Conservation (phyloP, 805 yeast species). For the Alloascoidea hylecoeti region DNA sequence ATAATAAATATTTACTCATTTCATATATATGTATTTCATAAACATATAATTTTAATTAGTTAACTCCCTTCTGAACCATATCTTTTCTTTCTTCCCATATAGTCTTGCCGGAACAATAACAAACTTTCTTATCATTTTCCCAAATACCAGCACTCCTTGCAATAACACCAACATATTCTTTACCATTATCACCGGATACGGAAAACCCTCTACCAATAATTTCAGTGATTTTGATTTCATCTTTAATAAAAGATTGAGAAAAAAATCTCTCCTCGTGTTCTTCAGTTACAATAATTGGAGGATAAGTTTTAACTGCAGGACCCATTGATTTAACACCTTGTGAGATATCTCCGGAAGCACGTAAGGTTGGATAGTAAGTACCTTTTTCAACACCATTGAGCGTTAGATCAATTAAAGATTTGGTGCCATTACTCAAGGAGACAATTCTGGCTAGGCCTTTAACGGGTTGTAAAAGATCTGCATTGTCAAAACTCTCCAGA, state of each 20-base stretch:
- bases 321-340: constrained; percentile 63
- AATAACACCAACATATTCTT: constrained; percentile 61
- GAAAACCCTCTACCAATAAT: constrained; percentile 54
- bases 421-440: constrained; percentile 33
- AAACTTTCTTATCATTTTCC: constrained; percentile 89
- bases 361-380: constrained; percentile 53
- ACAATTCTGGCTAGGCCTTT: constrained; percentile 84
- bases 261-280: constrained; percentile 8
- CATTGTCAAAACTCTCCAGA: constrained; percentile 52
- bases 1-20: no score
- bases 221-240: constrained; percentile 32
- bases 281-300: constrained; percentile 14
- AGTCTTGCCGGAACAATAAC: constrained; percentile 91
- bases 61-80: constrained; percentile 48
- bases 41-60: no score
- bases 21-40: no score
- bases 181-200: constrained; percentile 13
- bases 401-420: constrained; percentile 55
- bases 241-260: constrained; percentile 29
- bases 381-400: constrained; percentile 48
- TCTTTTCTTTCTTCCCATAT: constrained; percentile 90
- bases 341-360: constrained; percentile 65
- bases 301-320: constrained; percentile 26
- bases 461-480: constrained; percentile 40
- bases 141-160: constrained; percentile 96